Conservation (phyloP, 2,329 filamentous ascomycete genomes). For the Aspergillus ibericus region DNA sequence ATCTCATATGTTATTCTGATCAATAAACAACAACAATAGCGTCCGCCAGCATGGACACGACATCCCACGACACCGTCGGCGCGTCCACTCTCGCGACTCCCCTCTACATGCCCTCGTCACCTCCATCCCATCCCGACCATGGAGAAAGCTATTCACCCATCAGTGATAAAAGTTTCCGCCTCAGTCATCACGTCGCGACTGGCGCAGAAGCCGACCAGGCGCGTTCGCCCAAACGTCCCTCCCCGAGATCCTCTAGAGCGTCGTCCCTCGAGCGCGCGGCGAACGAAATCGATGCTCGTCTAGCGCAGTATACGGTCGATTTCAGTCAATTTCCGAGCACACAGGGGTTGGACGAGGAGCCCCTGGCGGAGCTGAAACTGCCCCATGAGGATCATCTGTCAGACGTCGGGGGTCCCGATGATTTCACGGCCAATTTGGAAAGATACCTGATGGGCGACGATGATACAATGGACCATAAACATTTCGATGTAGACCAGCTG, state of each 20-base stretch:
- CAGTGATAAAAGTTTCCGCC: conserved; percentile 23
- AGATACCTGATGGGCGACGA: conserved; percentile 38
- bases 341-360: conserved; percentile 25
- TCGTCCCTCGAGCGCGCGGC: conserved; percentile 28
- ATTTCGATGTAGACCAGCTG: neutral
- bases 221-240: conserved; percentile 12
- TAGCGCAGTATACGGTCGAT: conserved; percentile 43
- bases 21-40: neutral
- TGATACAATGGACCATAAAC: conserved; percentile 19
- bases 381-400: conserved; percentile 34
- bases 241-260: conserved; percentile 18
- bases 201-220: conserved; percentile 10
- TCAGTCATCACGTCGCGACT: conserved; percentile 1
- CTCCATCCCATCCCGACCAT: conserved; percentile 23
- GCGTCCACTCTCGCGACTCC: conserved; percentile 41
- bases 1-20: neutral
- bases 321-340: conserved; percentile 38
- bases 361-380: conserved; percentile 25
- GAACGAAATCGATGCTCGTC: conserved; percentile 39
- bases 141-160: conserved; percentile 24
- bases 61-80: conserved; percentile 45
- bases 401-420: conserved; percentile 43
- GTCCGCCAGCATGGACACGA: conserved; percentile 36
- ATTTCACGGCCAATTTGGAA: conserved; percentile 46
- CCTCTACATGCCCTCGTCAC: conserved; percentile 39